phyloP scores from a whole-genome alignment of 768 basidiomycete species.

The Amanita fuliginea region DNA sequence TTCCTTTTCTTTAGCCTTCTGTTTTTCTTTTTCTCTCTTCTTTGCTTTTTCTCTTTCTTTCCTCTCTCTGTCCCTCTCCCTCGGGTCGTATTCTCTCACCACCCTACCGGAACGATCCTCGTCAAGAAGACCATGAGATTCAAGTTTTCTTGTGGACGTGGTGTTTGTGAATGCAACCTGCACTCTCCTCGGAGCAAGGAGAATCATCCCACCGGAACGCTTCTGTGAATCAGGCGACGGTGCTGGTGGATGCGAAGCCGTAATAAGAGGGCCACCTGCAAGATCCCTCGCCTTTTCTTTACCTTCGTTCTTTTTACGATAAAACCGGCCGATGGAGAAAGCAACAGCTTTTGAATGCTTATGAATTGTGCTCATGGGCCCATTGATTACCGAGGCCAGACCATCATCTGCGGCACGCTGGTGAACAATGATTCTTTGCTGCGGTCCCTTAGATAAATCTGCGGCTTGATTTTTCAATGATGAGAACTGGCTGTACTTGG shows the following conservation, averaged over 20 bases:
- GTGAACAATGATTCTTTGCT: constrained; percentile 57
- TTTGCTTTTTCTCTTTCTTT: constrained; percentile 19
- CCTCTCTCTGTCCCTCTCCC: constrained; percentile 12
- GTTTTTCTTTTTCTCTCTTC: constrained; percentile 18
- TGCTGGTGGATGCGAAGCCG: constrained; percentile 1
- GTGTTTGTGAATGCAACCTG: constrained; percentile 74
- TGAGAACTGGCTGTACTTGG: background rate
- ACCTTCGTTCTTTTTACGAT: constrained; percentile 18
- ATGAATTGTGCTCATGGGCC: constrained; percentile 63
- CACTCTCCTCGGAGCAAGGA: constrained; percentile 66
- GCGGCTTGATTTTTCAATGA: constrained; percentile 19
- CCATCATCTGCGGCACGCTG: constrained; percentile 36
- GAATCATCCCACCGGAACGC: constrained; percentile 36
- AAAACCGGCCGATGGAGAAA: constrained; percentile 68
- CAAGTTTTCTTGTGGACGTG: constrained; percentile 55
- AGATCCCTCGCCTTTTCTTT: constrained; percentile 3
- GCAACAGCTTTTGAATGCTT: constrained; percentile 73
- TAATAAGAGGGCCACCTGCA: constrained; percentile 2
- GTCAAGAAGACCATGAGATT: constrained; percentile 55
- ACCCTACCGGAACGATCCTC: constrained; percentile 23
- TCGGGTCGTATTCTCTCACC: constrained; percentile 12
- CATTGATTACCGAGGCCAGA: constrained; percentile 26
- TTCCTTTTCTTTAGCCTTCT: constrained; percentile 13
- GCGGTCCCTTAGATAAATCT: constrained; percentile 46
- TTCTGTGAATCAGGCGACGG: constrained; percentile 10